Conservation (phyloP, 108 stramenopile genomes). For the Conticribra weissflogii region DNA sequence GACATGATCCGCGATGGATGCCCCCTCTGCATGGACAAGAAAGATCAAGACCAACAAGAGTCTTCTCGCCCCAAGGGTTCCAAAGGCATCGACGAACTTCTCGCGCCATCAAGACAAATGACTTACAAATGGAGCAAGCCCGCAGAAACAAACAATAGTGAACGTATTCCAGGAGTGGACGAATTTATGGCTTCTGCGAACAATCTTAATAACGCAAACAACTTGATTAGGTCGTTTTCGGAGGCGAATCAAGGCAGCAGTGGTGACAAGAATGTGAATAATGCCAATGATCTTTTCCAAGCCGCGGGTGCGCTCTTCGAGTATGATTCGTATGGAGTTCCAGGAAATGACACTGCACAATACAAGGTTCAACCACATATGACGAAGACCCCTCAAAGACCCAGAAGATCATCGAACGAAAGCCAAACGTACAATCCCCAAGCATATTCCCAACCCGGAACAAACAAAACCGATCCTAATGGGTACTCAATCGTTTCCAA, state of each 20-base stretch:
- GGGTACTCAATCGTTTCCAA: background rate
- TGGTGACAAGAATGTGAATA: background rate
- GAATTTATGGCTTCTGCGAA: background rate
- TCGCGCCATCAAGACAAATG: background rate
- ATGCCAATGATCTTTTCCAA: background rate
- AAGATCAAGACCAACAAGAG: constrained; percentile 3
- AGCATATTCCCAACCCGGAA: background rate
- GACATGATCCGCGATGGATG: constrained; percentile 18
- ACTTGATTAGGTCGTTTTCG: background rate
- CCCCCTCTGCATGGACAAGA: constrained; percentile 6
- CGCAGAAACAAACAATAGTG: background rate
- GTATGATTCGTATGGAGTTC: background rate
- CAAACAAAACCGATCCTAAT: background rate
- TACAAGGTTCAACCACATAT: background rate
- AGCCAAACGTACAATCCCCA: no score
- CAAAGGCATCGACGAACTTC: background rate
- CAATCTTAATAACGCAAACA: background rate
- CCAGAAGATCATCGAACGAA: no score
- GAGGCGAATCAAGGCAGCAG: background rate
- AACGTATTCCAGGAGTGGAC: background rate
- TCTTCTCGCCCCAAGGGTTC: background rate
- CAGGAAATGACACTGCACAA: background rate
- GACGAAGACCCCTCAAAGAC: no score
- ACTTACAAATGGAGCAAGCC: background rate
- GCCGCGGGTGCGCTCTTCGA: background rate